Base-by-base conservation (phyloP, 164 flowering plant species). In the Aristolochia contorta region DNA sequence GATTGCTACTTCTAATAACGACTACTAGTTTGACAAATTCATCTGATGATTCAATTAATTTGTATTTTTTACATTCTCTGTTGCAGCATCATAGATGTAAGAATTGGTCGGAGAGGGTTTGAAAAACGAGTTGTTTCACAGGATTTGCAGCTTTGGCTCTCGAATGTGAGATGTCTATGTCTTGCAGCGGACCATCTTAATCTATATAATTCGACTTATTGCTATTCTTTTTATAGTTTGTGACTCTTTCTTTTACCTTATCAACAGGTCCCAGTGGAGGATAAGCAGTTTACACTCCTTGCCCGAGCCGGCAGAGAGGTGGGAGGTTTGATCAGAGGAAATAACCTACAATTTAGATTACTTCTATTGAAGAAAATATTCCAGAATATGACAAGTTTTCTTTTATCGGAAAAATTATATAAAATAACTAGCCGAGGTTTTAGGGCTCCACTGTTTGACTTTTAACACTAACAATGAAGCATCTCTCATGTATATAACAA, bases 231-330 rank as follows among this genome's bases (percentile, higher is more conserved):
- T 18, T 14, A 20, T 57, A 16, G 23, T 60, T 55, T 33, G 45
- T 24, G 51, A 16, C 14, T 20, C 33, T 37, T 37, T 3, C 43
- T 3, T 37, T 37, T 37, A 37, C 43, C 43, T 37, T 4, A 37
- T 37, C 12, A 37, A 37, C 76, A 92, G 96, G 86, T 80, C 63
- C 96, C 91, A 14, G 82, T 90, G 0, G 50, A 46, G 24, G 73
- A 79, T 59, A 67, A 78, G 47, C 79, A 77, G 24, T 84, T 76
- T 62, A 83, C 81, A 43, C 86, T 92, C 55, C 90, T 92, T 70
- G 96, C 96, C 73, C 93, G 96, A 27, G 98, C 96, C 55, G 98
- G 98, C 62, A 77, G 98, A 68, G 93, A 92, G 89, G 96, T 81
- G 47, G 58, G 32, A 21, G 24, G 59, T 25, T 43, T 6, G 1